phyloP scores from a whole-genome alignment of 75 land plant species.

The Cupressus sempervirens region DNA sequence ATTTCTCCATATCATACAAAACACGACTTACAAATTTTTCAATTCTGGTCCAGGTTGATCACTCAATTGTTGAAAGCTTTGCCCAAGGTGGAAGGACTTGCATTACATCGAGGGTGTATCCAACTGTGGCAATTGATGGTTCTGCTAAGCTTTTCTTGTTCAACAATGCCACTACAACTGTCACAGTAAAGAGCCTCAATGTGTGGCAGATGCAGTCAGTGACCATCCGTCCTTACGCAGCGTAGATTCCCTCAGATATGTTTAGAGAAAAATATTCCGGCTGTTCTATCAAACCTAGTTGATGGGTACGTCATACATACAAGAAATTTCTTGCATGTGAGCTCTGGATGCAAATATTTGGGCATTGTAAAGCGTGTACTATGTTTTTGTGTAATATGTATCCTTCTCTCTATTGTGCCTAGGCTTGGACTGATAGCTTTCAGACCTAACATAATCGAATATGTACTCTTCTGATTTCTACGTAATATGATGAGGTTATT shows the following conservation, averaged over 20 bases:
- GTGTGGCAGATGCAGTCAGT: conserved; percentile 66
- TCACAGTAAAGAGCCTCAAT: conserved; percentile 44
- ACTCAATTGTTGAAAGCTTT: conserved; percentile 86
- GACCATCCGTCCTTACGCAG: conserved; percentile 23
- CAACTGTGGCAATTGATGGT: conserved; percentile 61
- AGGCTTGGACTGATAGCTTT: too few species aligned
- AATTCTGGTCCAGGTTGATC: conserved; percentile 63
- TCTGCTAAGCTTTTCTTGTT: conserved; percentile 65
- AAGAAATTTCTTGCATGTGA: not conserved
- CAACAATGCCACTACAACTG: conserved; percentile 77
- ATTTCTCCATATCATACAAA: not conserved
- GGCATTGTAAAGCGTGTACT: too few species aligned
- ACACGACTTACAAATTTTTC: not conserved
- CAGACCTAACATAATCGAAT: too few species aligned
- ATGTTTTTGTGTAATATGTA: too few species aligned
- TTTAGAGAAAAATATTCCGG: not conserved
- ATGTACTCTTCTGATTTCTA: too few species aligned
- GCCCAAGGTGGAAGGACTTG: conserved; percentile 75
- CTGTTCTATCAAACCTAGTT: not conserved
- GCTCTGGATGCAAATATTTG: not conserved
- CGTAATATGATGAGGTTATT: too few species aligned
- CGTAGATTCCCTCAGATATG: not conserved
- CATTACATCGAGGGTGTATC: conserved; percentile 83
- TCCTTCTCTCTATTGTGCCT: too few species aligned
- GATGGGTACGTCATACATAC: not conserved